phyloP scores from a whole-genome alignment of 495 filamentous ascomycete genomes.

The Emericellopsis terricola region DNA sequence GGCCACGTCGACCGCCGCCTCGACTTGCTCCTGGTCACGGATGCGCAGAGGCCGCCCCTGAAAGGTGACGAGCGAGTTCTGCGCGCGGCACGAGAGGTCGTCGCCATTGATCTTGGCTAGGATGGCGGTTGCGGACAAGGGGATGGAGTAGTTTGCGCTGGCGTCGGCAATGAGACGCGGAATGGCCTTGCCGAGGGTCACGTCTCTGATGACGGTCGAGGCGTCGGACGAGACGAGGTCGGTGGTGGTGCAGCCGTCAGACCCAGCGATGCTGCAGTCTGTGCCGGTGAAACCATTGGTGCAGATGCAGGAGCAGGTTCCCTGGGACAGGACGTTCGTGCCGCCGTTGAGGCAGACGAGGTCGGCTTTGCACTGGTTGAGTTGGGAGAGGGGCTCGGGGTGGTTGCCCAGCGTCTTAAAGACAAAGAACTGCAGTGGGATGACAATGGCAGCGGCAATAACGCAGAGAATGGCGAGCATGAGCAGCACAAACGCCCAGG shows the following conservation, averaged over 20 bases:
- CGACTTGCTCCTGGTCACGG: too few species aligned
- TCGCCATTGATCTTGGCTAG: slow-evolving; percentile 58
- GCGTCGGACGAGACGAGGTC: slow-evolving; percentile 28
- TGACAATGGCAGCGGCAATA: slow-evolving; percentile 72
- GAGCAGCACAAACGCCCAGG: slow-evolving; percentile 60
- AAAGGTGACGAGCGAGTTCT: slow-evolving; percentile 80
- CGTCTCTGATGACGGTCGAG: slow-evolving; percentile 34
- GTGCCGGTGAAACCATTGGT: slow-evolving; percentile 70
- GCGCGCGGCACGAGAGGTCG: slow-evolving; percentile 55
- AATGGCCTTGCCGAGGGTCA: slow-evolving; percentile 64
- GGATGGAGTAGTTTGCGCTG: slow-evolving; percentile 52
- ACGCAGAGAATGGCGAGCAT: slow-evolving; percentile 50
- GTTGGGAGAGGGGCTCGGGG: slow-evolving; percentile 11
- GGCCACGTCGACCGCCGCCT: too few species aligned
- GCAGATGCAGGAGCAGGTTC: slow-evolving; percentile 71
- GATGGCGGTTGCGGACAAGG: slow-evolving; percentile 44
- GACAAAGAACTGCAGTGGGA: slow-evolving; percentile 70
- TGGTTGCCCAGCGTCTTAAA: slow-evolving; percentile 29
- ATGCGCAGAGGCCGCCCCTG: slow-evolving; percentile 28
- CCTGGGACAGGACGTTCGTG: slow-evolving; percentile 43
- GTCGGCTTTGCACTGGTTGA: slow-evolving; percentile 33
- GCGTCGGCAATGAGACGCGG: slow-evolving; percentile 50
- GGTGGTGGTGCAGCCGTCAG: slow-evolving; percentile 55
- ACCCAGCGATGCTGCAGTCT: slow-evolving; percentile 41
- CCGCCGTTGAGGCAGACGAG: slow-evolving; percentile 65